Base-by-base conservation (phyloP, 2,329 filamentous ascomycete genomes). In the Talaromyces sp. region DNA sequence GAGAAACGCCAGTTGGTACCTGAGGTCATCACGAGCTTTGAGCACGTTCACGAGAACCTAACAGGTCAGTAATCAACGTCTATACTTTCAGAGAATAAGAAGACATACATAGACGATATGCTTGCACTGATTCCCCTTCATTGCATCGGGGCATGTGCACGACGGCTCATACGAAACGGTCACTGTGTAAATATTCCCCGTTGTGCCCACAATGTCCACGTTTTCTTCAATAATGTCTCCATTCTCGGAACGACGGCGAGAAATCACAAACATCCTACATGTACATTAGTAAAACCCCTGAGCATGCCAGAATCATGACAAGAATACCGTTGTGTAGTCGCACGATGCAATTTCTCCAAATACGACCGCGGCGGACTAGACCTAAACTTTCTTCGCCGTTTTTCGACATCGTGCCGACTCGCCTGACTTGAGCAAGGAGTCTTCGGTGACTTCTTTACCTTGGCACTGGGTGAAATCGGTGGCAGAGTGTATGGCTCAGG, bases 111-210 rank as follows among this genome's bases (percentile, higher is more conserved):
- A 88, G 54, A 85, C 75, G 50, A 88, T 83, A 69, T 89, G 87
- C 71, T 89, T 89, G 81, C 87, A 90, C 69, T 87, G 84, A 52
- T 85, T 84, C 4, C 86, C 84, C 65, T 84, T 85, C 39, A 56
- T 67, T 8, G 77, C 78, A 73, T 87, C 83, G 0, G 85, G 84
- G 71, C 86, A 88, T 64, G 80, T 80, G 73, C 86, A 88, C 6
- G 69, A 76, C 0, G 86, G 85, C 11, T 80, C 70, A 61, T 83
- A 82, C 65, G 76, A 74, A 62, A 90, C 84, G 11, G 74, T 79
- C 39, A 87, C 81, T n/a, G 79, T 83, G 74, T 90, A 89, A 19
- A 89, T 75, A 69, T 89, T 89, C 17, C 87, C 87, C 0, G 85
- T 88, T 5, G 82, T 81, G 19, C 87, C 87, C 37, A 86, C 85